Base-by-base conservation (phyloP, 2,329 filamentous ascomycete species). In the Colletotrichum eleusines region DNA sequence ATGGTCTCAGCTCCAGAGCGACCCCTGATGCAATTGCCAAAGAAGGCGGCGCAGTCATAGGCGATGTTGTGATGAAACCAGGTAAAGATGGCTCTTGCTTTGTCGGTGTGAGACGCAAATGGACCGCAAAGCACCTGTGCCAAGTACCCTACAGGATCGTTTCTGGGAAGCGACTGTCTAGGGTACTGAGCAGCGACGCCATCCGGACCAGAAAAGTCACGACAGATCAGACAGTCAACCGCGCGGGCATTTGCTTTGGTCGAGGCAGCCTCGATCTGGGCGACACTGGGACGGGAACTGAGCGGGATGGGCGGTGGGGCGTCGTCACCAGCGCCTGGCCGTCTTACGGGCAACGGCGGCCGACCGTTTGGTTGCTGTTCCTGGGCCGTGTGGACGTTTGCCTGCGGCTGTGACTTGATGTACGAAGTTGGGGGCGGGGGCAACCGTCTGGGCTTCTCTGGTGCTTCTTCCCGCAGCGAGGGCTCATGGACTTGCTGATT, bases 1-100 rank as follows among this genome's bases (percentile, higher is more conserved):
- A 98, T 88, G 0, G 92, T 95, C 40, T 91, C 89, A 42, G 90
- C 88, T 0, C 94, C 91, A 0, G 90, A 91, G 51, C 89, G 90
- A 9, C 87, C 84, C 73, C 90, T 86, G 40, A 97, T 84, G 57
- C 84, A 89, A 44, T 90, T 88, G 67, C 86, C 88, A 77, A 97
- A 97, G 83, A 98, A 97, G 31, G 91, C 88, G 33, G 89, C 86
- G 0, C 90, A 89, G 78, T 98, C 94, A 79, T 98, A 99, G 57
- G 86, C 87, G 69, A 99, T 91, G 76, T 98, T 98, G 80, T 98
- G 91, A 81, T 98, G 95, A 50, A 95, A 90, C 96, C 96, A 99
- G 1, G 93, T 94, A 78, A 98, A 98, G 71, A 99, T 93, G 2
- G 90, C 94, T 35, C 96, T 88, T 2, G 96, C 95, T 82, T 98